Conservation (phyloP, 2,329 filamentous ascomycete species). For the Aureobasidium sp. region DNA sequence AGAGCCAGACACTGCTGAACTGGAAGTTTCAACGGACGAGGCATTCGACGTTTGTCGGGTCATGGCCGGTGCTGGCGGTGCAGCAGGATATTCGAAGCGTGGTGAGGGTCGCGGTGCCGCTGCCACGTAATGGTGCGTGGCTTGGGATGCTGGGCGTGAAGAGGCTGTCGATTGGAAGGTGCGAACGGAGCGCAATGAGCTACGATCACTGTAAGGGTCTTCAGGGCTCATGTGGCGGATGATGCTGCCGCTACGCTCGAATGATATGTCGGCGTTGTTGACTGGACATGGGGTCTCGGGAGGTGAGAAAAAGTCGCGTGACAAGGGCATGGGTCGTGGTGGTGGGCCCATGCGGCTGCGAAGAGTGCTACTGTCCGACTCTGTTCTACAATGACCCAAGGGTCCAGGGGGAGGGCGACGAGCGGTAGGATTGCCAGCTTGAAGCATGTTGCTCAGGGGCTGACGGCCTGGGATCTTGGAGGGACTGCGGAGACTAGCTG, state of each 20-base stretch:
- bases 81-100: slow-evolving; percentile 24
- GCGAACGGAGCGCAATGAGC: slow-evolving; percentile 21
- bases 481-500: slow-evolving; percentile 44
- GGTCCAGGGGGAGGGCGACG: slow-evolving; percentile 45
- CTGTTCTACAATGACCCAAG: slow-evolving; percentile 31
- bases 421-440: slow-evolving; percentile 76
- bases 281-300: slow-evolving; percentile 31
- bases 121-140: slow-evolving; percentile 3
- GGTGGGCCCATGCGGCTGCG: slow-evolving; percentile 36
- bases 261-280: slow-evolving; percentile 30
- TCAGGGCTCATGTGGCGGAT: slow-evolving; percentile 61
- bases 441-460: slow-evolving; percentile 61
- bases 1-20: slow-evolving; percentile 25
- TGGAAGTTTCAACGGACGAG: slow-evolving; percentile 29
- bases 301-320: slow-evolving; percentile 69
- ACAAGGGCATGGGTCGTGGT: slow-evolving; percentile 47
- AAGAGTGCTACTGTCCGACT: slow-evolving; percentile 31
- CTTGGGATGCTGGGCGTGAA: slow-evolving; percentile 21
- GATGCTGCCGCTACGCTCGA: slow-evolving; percentile 50
- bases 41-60: slow-evolving; percentile 29
- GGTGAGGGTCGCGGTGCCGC: slow-evolving; percentile 9
- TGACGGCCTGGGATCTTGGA: slow-evolving; percentile 64
- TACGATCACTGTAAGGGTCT: slow-evolving; percentile 73
- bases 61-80: slow-evolving; percentile 21
- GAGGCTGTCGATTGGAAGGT: slow-evolving; percentile 14